Evolutionary conservation across 2,329 filamentous ascomycete species (phyloP).

Genomic region (Aureobasidium zeae): DNA sequence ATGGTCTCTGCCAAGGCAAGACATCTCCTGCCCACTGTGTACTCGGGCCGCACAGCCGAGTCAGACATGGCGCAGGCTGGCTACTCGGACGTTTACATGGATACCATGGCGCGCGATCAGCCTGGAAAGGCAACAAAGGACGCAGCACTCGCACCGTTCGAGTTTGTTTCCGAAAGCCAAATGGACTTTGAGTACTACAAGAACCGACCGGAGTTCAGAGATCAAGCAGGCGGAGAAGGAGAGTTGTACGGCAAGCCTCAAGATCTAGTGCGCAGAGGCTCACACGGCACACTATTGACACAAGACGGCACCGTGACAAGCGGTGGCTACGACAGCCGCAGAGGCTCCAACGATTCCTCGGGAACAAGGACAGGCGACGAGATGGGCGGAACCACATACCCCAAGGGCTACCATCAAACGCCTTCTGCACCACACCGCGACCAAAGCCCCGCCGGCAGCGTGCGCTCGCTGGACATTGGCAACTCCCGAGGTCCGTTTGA

Average conservation of each 20-base stretch:
- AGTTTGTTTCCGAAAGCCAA: constrained; percentile 76
- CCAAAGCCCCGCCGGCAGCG: constrained; percentile 32
- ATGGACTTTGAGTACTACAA: constrained; percentile 92
- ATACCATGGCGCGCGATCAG: constrained; percentile 58
- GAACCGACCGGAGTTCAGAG: constrained; percentile 76
- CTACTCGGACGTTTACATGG: constrained; percentile 77
- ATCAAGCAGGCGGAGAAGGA: constrained; percentile 70
- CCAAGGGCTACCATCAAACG: constrained; percentile 40
- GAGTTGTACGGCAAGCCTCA: constrained; percentile 46
- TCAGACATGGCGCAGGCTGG: constrained; percentile 54
- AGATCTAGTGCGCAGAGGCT: constrained; percentile 54
- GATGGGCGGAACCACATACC: constrained; percentile 35
- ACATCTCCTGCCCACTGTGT: constrained; percentile 75
- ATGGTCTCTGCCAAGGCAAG: constrained; percentile 92
- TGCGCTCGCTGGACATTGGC: constrained; percentile 20
- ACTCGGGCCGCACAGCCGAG: constrained; percentile 61
- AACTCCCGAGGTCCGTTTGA: constrained; percentile 18
- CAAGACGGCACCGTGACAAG: constrained; percentile 19
- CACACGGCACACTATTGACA: constrained; percentile 39
- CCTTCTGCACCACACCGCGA: constrained; percentile 34
- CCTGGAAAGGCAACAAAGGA: constrained; percentile 50
- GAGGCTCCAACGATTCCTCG: constrained; percentile 22
- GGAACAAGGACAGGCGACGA: constrained; percentile 24
- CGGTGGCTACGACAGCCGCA: constrained; percentile 23
- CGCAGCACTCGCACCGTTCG: constrained; percentile 53